phyloP scores from a whole-genome alignment of 169 alveolate species.

The Plasmodium knowlesi region DNA sequence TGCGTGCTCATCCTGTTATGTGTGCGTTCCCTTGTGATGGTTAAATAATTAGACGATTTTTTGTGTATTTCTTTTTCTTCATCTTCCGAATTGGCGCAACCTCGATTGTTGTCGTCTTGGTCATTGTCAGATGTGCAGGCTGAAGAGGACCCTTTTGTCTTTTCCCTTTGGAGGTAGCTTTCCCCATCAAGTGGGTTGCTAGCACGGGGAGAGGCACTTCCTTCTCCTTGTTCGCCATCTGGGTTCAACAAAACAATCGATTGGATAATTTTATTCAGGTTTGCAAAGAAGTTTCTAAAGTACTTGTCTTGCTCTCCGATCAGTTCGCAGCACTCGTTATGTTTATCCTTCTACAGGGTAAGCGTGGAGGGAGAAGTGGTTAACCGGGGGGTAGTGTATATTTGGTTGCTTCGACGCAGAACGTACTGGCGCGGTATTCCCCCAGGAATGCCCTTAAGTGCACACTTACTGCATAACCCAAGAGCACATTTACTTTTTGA shows the following conservation, averaged over 20 bases:
- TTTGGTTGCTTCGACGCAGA: neutral
- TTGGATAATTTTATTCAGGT: slow-evolving; percentile 45
- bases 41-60: neutral
- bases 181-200: neutral
- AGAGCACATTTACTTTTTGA: slow-evolving; percentile 1
- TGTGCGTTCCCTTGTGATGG: neutral
- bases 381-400: neutral
- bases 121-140: neutral
- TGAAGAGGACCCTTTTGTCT: neutral
- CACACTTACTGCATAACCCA: slow-evolving; percentile 34
- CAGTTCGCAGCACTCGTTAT: slow-evolving; percentile 47
- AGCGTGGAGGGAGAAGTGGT: neutral
- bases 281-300: slow-evolving; percentile 20
- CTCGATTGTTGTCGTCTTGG: neutral
- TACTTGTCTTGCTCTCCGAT: slow-evolving; percentile 44
- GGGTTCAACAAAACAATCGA: neutral
- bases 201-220: neutral
- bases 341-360: slow-evolving; percentile 42
- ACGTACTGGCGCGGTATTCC: neutral
- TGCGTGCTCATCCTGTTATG: neutral
- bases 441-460: neutral
- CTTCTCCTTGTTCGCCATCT: neutral
- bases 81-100: neutral
- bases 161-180: neutral
- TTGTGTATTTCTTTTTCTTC: neutral